Evolutionary conservation across 257 asterid species (phyloP).

Genomic region (Nicotiana knightiana): DNA sequence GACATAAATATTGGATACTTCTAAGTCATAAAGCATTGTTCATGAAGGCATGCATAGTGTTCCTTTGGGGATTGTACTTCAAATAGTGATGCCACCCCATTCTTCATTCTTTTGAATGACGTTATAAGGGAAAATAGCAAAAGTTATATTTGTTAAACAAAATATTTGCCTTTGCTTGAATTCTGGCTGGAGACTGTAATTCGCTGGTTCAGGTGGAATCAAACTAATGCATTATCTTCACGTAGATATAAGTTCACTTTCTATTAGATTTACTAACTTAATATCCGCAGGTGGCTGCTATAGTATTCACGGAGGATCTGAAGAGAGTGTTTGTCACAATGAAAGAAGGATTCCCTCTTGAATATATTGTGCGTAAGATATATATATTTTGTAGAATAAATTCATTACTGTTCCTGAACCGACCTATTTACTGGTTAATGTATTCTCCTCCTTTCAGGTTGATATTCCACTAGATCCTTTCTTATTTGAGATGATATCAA

Average conservation of each 20-base stretch:
- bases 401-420: constrained; percentile 12
- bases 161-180: not conserved
- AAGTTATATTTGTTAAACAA: not conserved
- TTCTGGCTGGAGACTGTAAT: not conserved
- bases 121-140: not conserved
- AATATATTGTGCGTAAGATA: constrained; percentile 66
- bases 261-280: not conserved
- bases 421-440: constrained; percentile 18
- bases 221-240: not conserved
- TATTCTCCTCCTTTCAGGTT: constrained; percentile 47
- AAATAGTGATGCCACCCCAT: not conserved
- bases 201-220: not conserved
- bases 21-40: not conserved
- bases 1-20: not conserved
- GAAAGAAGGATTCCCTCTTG: constrained; percentile 98
- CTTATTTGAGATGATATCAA: constrained; percentile 84
- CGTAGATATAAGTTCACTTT: not conserved
- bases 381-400: constrained; percentile 7
- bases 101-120: constrained; percentile 1
- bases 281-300: constrained; percentile 69
- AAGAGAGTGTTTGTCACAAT: constrained; percentile 83
- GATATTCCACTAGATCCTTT: constrained; percentile 97
- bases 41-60: not conserved
- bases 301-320: constrained; percentile 95
- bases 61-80: not conserved